A percentile compares a stretch with the other conserved stretches of the same genome.
Evolutionary conservation across 306 rosid genomes (phyloP).

Genomic region (Lathyrus oleraceus): DNA sequence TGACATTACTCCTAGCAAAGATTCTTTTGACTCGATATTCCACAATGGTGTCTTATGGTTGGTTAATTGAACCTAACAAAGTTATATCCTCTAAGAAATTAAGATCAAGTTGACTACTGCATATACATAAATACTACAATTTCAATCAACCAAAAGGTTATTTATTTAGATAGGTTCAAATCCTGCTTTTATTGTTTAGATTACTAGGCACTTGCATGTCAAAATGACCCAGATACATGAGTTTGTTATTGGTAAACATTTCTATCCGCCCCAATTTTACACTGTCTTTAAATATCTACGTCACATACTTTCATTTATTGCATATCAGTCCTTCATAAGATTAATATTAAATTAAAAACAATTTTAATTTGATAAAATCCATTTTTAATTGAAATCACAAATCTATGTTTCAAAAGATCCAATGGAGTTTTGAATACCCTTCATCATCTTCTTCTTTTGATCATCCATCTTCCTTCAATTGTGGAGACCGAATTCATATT

Average conservation of each 20-base stretch:
- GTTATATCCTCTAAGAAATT: slow-evolving; percentile 5
- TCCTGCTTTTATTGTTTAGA: slow-evolving; percentile 24
- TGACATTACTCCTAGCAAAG: slow-evolving; percentile 20
- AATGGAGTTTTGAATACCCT: too few relatives aligned
- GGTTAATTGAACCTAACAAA: slow-evolving; percentile 38
- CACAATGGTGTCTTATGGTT: slow-evolving; percentile 40
- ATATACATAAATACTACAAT: not conserved
- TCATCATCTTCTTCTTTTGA: too few relatives aligned
- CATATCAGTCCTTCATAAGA: too few relatives aligned
- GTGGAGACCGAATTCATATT: too few relatives aligned
- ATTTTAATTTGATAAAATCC: too few relatives aligned
- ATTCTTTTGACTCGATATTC: slow-evolving; percentile 45
- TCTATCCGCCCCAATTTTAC: not conserved
- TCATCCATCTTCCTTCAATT: too few relatives aligned
- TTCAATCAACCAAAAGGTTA: slow-evolving; percentile 19
- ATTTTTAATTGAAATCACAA: too few relatives aligned
- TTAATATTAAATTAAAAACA: too few relatives aligned
- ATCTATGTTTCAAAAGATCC: too few relatives aligned
- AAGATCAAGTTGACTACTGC: slow-evolving; percentile 38
- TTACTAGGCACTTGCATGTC: slow-evolving; percentile 18
- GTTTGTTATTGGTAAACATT: slow-evolving; percentile 10
- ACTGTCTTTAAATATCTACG: not conserved
- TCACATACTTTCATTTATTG: too few relatives aligned
- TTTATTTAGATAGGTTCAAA: not conserved
- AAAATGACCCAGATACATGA: slow-evolving; percentile 22